Evolutionary conservation across 2,329 filamentous ascomycete genomes (phyloP).

Genomic region (Fusarium proliferatum): DNA sequence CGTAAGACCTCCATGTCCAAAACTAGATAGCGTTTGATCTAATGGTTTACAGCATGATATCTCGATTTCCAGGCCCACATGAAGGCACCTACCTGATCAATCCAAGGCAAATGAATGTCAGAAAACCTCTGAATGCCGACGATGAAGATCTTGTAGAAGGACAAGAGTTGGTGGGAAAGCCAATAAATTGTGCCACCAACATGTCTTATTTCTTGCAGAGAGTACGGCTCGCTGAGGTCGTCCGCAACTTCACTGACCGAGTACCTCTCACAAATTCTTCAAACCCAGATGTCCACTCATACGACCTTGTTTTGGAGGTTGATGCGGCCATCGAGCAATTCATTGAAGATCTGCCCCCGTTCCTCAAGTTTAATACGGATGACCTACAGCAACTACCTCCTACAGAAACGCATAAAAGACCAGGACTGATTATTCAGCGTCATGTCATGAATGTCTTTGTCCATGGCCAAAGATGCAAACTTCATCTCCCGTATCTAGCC

Average conservation of each 20-base stretch:
- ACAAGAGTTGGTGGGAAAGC: constrained; percentile 45
- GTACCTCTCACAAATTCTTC: constrained; percentile 40
- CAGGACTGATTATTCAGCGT: constrained; percentile 46
- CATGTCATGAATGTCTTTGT: constrained; percentile 49
- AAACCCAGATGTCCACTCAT: constrained; percentile 47
- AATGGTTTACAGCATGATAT: constrained; percentile 48
- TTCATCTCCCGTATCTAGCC: constrained; percentile 51
- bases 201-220: constrained; percentile 54
- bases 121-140: constrained; percentile 53
- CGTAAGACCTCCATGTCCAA: constrained; percentile 42
- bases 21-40: not conserved
- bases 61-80: constrained; percentile 50
- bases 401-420: constrained; percentile 38
- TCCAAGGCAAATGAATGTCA: constrained; percentile 54
- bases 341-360: constrained; percentile 45
- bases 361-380: constrained; percentile 42
- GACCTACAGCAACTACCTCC: constrained; percentile 35
- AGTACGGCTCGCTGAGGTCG: constrained; percentile 52
- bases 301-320: constrained; percentile 48
- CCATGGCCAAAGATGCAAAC: constrained; percentile 50
- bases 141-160: constrained; percentile 51
- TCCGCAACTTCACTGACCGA: constrained; percentile 50
- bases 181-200: constrained; percentile 48
- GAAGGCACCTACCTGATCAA: constrained; percentile 52
- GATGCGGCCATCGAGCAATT: constrained; percentile 47